These are phyloP conservation scores for Salix purpurea DNA, from an alignment of 345 rosid genomes.

Conservation along the genomic window DNA sequence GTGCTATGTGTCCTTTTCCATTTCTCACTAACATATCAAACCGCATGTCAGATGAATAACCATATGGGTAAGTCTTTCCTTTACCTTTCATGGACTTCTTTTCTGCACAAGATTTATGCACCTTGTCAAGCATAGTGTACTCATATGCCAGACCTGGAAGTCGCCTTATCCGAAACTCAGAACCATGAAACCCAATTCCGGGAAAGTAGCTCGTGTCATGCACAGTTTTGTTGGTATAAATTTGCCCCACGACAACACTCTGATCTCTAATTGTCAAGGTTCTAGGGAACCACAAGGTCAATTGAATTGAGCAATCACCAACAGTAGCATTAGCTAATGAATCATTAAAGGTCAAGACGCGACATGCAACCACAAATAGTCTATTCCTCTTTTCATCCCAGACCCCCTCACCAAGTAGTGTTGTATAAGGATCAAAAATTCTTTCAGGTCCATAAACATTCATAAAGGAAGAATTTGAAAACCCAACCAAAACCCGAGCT, in stretches of 20 bases:
- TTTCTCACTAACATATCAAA: constrained; percentile 48
- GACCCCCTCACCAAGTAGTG: constrained; percentile 65
- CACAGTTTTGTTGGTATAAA: constrained; percentile 51
- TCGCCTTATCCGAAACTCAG: constrained; percentile 17
- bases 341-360: constrained; percentile 44
- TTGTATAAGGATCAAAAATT: constrained; percentile 25
- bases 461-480: constrained; percentile 7
- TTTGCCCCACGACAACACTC: constrained; percentile 46
- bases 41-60: constrained; percentile 59
- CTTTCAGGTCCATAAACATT: constrained; percentile 39
- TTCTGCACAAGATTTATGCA: constrained; percentile 34
- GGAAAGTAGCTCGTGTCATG: constrained; percentile 44
- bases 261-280: constrained; percentile 41
- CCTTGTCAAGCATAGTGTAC: constrained; percentile 48
- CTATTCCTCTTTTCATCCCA: constrained; percentile 65
- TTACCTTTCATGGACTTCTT: constrained; percentile 32
- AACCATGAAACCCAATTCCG: constrained; percentile 44
- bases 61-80: constrained; percentile 53
- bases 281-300: constrained; percentile 62
- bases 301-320: constrained; percentile 64
- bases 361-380: constrained; percentile 62
- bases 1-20: constrained; percentile 35
- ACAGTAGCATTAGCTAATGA: constrained; percentile 42
- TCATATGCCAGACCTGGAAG: constrained; percentile 47
- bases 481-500: constrained; percentile 9